Conservation (phyloP, 805 yeast genomes). For the Ogataea allantospora region DNA sequence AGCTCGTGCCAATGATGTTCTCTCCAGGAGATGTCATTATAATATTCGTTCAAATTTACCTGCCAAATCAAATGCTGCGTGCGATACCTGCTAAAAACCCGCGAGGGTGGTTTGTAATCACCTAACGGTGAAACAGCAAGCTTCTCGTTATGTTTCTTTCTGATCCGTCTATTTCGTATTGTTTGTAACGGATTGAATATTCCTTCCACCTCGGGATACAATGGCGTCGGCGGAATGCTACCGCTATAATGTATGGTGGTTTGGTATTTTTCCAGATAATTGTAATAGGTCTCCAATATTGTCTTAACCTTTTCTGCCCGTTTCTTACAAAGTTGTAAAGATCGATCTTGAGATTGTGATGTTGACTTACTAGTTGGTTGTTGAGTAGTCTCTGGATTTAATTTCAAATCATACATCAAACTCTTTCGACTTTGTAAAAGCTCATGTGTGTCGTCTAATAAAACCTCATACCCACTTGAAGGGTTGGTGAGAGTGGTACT, state of each 20-base stretch:
- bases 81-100: slow-evolving; percentile 52
- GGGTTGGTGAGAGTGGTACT: slow-evolving; percentile 9
- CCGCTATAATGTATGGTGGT: slow-evolving; percentile 29
- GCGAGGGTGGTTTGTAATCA: slow-evolving; percentile 60
- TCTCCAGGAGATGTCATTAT: slow-evolving; percentile 60
- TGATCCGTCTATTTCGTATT: slow-evolving; percentile 65
- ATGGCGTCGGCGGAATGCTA: slow-evolving; percentile 10
- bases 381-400: neutral
- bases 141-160: slow-evolving; percentile 50
- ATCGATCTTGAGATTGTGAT: slow-evolving; percentile 17
- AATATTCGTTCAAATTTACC: slow-evolving; percentile 56
- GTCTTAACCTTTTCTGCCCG: slow-evolving; percentile 51
- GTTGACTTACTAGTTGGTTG: no score
- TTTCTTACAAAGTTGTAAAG: slow-evolving; percentile 38
- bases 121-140: slow-evolving; percentile 45
- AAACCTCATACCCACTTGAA: slow-evolving; percentile 5
- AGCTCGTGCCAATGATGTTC: slow-evolving; percentile 54
- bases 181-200: slow-evolving; percentile 80
- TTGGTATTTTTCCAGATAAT: slow-evolving; percentile 43
- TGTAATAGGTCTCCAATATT: slow-evolving; percentile 49
- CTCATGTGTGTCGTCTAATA: slow-evolving; percentile 9
- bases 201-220: slow-evolving; percentile 56
- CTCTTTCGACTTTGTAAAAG: slow-evolving; percentile 7
- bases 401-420: slow-evolving; percentile 7
- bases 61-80: slow-evolving; percentile 58